phyloP scores from a whole-genome alignment of 2,329 filamentous ascomycete genomes.

The Thermomyces lanuginosus region DNA sequence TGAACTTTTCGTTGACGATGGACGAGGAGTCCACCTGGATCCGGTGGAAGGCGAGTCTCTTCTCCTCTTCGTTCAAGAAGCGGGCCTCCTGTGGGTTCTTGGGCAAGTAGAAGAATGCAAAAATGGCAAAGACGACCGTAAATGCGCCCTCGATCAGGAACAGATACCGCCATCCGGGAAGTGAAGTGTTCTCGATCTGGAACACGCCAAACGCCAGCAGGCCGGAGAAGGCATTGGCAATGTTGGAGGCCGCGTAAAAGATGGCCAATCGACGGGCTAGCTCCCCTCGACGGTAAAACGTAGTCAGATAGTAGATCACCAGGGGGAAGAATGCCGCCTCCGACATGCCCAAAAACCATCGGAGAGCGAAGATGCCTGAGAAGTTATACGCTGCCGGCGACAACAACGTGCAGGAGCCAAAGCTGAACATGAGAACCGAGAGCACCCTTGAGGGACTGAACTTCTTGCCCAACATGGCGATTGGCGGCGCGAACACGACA shows the following conservation, averaged over 20 bases:
- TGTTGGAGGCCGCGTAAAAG: constrained; percentile 61
- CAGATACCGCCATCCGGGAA: constrained; percentile 38
- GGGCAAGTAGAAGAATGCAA: constrained; percentile 56
- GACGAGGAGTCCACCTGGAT: constrained; percentile 61
- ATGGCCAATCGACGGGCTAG: constrained; percentile 53
- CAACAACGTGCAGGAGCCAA: constrained; percentile 49
- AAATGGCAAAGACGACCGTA: constrained; percentile 45
- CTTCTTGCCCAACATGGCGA: constrained; percentile 52
- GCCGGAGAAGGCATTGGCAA: constrained; percentile 51
- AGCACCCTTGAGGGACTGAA: constrained; percentile 48
- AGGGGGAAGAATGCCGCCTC: constrained; percentile 55
- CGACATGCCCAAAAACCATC: constrained; percentile 54
- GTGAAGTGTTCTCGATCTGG: constrained; percentile 34
- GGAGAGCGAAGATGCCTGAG: constrained; percentile 47
- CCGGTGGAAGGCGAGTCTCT: constrained; percentile 52
- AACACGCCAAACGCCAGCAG: constrained; percentile 46
- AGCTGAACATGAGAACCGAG: constrained; percentile 51
- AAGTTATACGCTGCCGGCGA: constrained; percentile 43
- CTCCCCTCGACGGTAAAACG: constrained; percentile 56
- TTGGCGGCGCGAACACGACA: constrained; percentile 50
- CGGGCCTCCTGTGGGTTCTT: constrained; percentile 44
- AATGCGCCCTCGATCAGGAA: constrained; percentile 42
- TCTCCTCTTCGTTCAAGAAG: constrained; percentile 52
- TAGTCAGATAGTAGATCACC: constrained; percentile 48
- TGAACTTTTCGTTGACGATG: constrained; percentile 41